Base-by-base conservation (phyloP, 305 asterid species). In the Nicotiana rustica region DNA sequence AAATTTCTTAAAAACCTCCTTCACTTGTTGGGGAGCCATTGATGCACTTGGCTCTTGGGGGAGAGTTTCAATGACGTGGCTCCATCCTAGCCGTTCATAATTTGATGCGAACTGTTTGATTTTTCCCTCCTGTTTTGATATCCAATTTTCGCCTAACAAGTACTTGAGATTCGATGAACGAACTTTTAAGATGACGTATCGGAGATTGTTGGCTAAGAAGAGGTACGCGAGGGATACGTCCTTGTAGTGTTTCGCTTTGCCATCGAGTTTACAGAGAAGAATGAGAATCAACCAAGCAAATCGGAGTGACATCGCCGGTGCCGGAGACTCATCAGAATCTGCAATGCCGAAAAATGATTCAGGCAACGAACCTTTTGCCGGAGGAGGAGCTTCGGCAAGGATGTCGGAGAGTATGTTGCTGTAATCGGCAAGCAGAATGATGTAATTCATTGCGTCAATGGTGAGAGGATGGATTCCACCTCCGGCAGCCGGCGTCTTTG, bases 81-180 rank as follows among this genome's bases (percentile, higher is more conserved):
- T 82, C 99, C 99, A 95, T 47, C 92, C 99, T 35, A 89, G 84
- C 84, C 92, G 92, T 80, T 92, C 92, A 80, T 92, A 93, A 44
- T 84, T 91, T 1, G 88, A 7, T 67, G 92, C 88, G 80, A 90
- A 91, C 81, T 86, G 92, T 77, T 87, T 91, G 25, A 93, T 91
- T 38, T 92, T 92, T 0, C 65, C 65, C 15, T 92, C 97, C 78
- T 92, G 97, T 82, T 87, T 92, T 17, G 88, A 65, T 17, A 93
- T 10, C 99, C 99, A 95, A 2, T 92, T 92, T 4, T 92, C 92
- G 67, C 97, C 97, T 84, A 93, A 89, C 83, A 92, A 83, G 78
- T 91, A 87, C 25, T 84, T 91, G 71, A 93, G 92, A 60, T 93
- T 91, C 0, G 99, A 95, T 10, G 91, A 81, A 6, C 84, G 88